Base-by-base conservation (phyloP, 345 rosid genomes). In the Citropsis articulata region DNA sequence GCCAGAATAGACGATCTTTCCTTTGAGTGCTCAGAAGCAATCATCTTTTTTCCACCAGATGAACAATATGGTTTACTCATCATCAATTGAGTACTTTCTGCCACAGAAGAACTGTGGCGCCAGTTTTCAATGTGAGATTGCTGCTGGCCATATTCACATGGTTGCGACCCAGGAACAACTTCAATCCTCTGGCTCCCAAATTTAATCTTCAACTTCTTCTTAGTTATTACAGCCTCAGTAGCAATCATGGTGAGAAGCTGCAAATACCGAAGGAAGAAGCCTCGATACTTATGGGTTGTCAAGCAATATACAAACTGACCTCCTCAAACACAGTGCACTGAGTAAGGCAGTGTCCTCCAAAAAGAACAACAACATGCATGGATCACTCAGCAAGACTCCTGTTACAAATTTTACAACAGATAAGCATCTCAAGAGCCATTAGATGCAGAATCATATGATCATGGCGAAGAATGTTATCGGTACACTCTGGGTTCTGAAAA, bases 201-300 rank as follows among this genome's bases (percentile, higher is more conserved):
- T 78, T 91, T 95, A 61, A 89, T 86, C 83, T 83, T 93, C 79
- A 95, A 65, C 79, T 82, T 89, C 33, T 83, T 83, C 83, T 85
- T 80, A 5, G 83, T 67, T 6, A 79, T 80, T 68, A 87, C 83
- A 75, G 83, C 68, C 72, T 84, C 84, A 0, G 90, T 65, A 75
- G 86, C 80, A 53, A 83, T 84, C 90, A 86, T 83, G 72, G 45
- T 84, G 84, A 75, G 30, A n/a, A 69, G 71, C 50, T 40, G 45
- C 71, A 77, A 66, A 80, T 12, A 65, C 25, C 2, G 27, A 55
- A 16, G 14, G 38, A 70, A 4, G 75, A 35, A 63, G 12, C 67
- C 30, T 28, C 12, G 53, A 68, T 56, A 66, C 59, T 69, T 35
- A 24, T 40, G 3, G 53, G 57, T 42, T 50, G 12, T 59, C 71